Evolutionary conservation across 768 basidiomycete species (phyloP).

Genomic region (Inosperma sp.): DNA sequence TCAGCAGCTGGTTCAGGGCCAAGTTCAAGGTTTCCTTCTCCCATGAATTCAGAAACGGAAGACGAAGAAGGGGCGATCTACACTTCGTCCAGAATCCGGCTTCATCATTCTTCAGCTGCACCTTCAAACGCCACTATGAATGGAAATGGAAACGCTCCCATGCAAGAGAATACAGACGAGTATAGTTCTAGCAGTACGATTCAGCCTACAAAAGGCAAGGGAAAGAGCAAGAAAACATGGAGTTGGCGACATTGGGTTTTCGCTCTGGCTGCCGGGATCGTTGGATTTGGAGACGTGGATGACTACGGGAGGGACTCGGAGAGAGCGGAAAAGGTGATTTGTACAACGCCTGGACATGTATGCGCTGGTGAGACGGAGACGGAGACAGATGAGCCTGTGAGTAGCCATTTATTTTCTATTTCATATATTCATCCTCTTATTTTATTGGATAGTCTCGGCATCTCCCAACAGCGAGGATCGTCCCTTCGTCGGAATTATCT

Average conservation of each 20-base stretch:
- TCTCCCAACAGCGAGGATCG: constrained; percentile 65
- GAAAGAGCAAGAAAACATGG: background rate
- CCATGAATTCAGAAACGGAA: constrained; percentile 4
- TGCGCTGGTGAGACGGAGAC: constrained; percentile 79
- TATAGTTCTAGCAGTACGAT: too few relatives aligned
- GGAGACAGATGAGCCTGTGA: constrained; percentile 70
- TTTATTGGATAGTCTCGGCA: constrained; percentile 45
- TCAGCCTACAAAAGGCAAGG: too few relatives aligned
- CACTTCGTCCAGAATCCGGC: background rate
- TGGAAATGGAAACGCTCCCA: too few relatives aligned
- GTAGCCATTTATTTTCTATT: constrained; percentile 22
- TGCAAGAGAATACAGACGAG: too few relatives aligned
- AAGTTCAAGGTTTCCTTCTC: background rate
- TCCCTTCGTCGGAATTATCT: constrained; percentile 42
- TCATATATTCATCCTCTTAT: constrained; percentile 1
- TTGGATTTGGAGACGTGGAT: background rate
- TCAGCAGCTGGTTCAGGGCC: background rate
- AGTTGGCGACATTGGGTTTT: constrained; percentile 6
- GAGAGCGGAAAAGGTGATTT: constrained; percentile 35
- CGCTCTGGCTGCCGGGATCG: constrained; percentile 6
- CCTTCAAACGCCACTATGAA: too few relatives aligned
- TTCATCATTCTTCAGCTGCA: too few relatives aligned
- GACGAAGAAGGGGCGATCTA: background rate
- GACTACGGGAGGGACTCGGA: constrained; percentile 2
- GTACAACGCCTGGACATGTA: constrained; percentile 52